Conservation (phyloP, 73 alveolate species). For the Durusdinium trenchii region DNA sequence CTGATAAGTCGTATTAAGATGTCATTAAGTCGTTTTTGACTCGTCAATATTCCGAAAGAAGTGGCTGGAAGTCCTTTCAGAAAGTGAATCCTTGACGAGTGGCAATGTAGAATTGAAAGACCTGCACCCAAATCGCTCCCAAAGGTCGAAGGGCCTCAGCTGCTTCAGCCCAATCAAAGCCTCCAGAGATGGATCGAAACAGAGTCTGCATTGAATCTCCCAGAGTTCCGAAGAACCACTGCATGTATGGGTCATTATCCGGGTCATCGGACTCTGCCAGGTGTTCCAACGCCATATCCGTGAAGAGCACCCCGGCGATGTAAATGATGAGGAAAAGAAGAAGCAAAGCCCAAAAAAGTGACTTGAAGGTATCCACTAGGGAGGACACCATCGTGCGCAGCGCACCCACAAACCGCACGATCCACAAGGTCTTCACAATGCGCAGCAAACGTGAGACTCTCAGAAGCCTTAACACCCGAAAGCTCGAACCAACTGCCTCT, state of each 20-base stretch:
- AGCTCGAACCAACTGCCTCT: not conserved
- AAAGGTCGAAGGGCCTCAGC: conserved; percentile 1
- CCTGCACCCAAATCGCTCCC: not conserved
- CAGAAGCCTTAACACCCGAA: conserved; percentile 22
- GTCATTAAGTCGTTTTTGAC: too few species aligned
- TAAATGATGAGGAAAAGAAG: conserved; percentile 46
- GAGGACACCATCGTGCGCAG: conserved; percentile 44
- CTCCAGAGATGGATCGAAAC: conserved; percentile 29
- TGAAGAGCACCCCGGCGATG: conserved; percentile 37
- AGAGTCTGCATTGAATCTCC: not conserved
- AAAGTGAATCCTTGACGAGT: not conserved
- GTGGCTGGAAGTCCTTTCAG: too few species aligned
- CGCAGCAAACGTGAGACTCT: conserved; percentile 49
- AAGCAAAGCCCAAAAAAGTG: conserved; percentile 48
- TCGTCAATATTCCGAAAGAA: too few species aligned
- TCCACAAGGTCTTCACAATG: conserved; percentile 48
- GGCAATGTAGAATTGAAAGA: not conserved
- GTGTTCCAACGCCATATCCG: conserved; percentile 28
- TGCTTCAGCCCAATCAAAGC: conserved; percentile 18
- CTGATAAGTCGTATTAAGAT: too few species aligned
- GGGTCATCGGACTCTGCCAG: not conserved
- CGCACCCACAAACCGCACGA: conserved; percentile 43
- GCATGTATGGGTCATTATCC: not conserved
- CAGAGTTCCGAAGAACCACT: not conserved
- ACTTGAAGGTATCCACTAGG: conserved; percentile 49